Evolutionary conservation across 129 eudicot genomes (phyloP).

Genomic region (Flaveria trinervia): DNA sequence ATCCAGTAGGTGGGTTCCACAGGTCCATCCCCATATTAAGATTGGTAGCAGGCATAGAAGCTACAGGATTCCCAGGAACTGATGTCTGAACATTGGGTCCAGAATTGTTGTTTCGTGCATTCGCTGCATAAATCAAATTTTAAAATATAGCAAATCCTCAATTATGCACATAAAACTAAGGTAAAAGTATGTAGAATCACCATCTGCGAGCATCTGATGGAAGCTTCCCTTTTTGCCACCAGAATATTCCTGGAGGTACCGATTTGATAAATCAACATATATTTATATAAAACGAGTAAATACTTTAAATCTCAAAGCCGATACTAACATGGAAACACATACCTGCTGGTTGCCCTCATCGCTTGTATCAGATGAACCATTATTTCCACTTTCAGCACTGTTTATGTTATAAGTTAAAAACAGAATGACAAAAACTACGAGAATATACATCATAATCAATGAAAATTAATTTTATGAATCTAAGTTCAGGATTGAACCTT

Average conservation of each 20-base stretch:
- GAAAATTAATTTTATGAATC: background rate
- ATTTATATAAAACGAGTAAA: background rate
- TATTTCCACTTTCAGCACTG: slow-evolving; percentile 86
- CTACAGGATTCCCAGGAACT: slow-evolving; percentile 68
- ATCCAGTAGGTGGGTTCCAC: slow-evolving; percentile 73
- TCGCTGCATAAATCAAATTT: slow-evolving; percentile 44
- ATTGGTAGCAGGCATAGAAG: slow-evolving; percentile 59
- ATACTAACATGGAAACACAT: slow-evolving; percentile 19
- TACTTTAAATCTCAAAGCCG: background rate
- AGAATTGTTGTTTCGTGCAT: slow-evolving; percentile 51
- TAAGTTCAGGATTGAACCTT: slow-evolving; percentile 44
- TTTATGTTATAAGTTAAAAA: background rate
- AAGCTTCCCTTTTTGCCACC: slow-evolving; percentile 84
- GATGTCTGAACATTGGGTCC: slow-evolving; percentile 45
- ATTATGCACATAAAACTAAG: background rate
- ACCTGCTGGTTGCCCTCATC: slow-evolving; percentile 67
- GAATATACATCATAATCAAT: background rate
- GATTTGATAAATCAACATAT: background rate
- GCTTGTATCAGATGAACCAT: slow-evolving; percentile 79
- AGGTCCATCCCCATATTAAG: slow-evolving; percentile 86
- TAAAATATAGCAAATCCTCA: background rate
- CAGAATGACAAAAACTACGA: slow-evolving; percentile 3
- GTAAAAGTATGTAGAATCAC: slow-evolving; percentile 40
- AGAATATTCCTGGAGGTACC: slow-evolving; percentile 49
- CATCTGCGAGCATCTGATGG: slow-evolving; percentile 88